Base-by-base conservation (phyloP, 768 basidiomycete species). In the Russula virescens region DNA sequence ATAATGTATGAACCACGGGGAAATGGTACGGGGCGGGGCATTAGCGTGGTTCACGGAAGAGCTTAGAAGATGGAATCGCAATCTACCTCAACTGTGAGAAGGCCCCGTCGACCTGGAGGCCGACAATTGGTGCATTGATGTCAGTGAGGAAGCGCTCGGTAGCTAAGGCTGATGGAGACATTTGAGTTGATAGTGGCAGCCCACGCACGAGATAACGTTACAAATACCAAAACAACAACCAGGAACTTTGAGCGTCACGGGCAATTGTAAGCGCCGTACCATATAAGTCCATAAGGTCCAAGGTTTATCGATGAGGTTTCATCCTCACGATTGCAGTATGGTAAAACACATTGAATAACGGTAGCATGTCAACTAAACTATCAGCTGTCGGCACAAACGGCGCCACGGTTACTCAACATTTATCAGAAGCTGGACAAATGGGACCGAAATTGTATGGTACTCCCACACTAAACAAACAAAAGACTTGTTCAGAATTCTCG, bases 121-220 rank as follows among this genome's bases (percentile, higher is more conserved):
- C 78, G 72, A 90, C 91, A 58, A 91, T 74, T 18, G 91, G 92
- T n/a, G 89, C 81, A 14, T 78, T 73, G n/a, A 77, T 78, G 75
- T 94, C 91, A 40, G 91, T 87, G 47, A 89, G 75, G 73, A 87
- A 93, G 47, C 83, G 82, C 67, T 88, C 87, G 14, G 77, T 60
- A 34, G 74, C 62, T 47, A 74, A 69, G 60, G 72, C 75, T 31
- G 71, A 70, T 75, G 77, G 77, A 10, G 69, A 72, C 56, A 62
- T 56, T n/a, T 19, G 55, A 68, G 9, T 56, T 4, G 35, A 50
- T 51, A 19, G 55, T 6, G 21, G 57, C 23, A 13, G 25, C 11
- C 21, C 14, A 21, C 8, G 56, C 16, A 14, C 45, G 14, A 34
- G 23, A 21, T 51, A 16, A 8, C 18, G n/a, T 13, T 43, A 31